Percentiles rank a stretch among this genome's conserved stretches.
These are phyloP conservation scores for Didymosphaeria variabile DNA, from an alignment of 2,329 filamentous ascomycete species.

Conservation along the genomic window DNA sequence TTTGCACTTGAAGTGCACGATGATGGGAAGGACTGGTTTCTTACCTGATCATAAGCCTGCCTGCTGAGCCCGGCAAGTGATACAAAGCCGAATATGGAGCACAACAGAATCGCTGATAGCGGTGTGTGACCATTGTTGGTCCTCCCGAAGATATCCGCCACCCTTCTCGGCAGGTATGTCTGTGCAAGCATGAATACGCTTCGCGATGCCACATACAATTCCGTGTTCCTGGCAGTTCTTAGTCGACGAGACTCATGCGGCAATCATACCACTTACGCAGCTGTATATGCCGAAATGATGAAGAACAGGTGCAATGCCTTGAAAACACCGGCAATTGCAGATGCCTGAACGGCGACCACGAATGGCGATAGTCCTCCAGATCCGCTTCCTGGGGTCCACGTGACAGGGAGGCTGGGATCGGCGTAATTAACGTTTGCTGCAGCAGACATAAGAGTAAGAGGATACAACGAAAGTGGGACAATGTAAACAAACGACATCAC, in stretches of 20 bases:
- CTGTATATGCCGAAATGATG: slow-evolving; percentile 43
- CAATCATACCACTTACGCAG: slow-evolving; percentile 30
- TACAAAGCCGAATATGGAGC: slow-evolving; percentile 37
- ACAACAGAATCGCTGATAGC: slow-evolving; percentile 38
- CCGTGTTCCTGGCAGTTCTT: slow-evolving; percentile 34
- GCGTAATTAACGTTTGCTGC: slow-evolving; percentile 43
- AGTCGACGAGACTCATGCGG: background rate
- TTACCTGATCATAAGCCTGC: slow-evolving; percentile 33
- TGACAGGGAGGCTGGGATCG: slow-evolving; percentile 33
- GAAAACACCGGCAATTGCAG: slow-evolving; percentile 32
- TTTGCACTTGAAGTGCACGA: background rate
- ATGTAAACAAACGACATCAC: slow-evolving; percentile 45
- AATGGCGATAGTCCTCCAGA: slow-evolving; percentile 30
- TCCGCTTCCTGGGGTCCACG: slow-evolving; percentile 24
- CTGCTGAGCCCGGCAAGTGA: slow-evolving; percentile 37
- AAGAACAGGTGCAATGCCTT: slow-evolving; percentile 40
- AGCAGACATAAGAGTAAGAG: slow-evolving; percentile 37
- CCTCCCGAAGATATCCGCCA: slow-evolving; percentile 34
- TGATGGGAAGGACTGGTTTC: background rate
- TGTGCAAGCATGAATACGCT: slow-evolving; percentile 41
- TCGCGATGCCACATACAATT: slow-evolving; percentile 40
- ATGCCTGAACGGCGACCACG: slow-evolving; percentile 35
- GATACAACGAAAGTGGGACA: slow-evolving; percentile 36
- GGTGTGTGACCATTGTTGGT: slow-evolving; percentile 45
- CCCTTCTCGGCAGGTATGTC: slow-evolving; percentile 26